Evolutionary conservation across 2,329 filamentous ascomycete species (phyloP).

Genomic region (Chrysosporium queenslandicum): DNA sequence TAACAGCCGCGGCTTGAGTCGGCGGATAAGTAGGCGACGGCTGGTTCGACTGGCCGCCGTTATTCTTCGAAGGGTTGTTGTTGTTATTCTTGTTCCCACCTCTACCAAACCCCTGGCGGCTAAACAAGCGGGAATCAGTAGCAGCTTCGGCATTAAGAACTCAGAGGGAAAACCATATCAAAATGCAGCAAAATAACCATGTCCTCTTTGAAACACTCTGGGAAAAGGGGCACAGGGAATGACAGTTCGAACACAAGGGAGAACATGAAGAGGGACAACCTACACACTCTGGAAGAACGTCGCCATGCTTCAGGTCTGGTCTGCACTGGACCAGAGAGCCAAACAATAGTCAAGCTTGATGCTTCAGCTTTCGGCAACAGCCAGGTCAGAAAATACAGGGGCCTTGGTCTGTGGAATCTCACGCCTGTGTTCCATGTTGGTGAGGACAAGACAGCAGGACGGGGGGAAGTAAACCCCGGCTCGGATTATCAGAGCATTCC

Average conservation of each 20-base stretch:
- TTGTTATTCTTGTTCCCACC: slow-evolving; percentile 36
- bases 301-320: slow-evolving; percentile 29
- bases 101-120: slow-evolving; percentile 42
- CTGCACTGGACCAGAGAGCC: neutral
- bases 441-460: neutral
- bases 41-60: neutral
- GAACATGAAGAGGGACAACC: slow-evolving; percentile 24
- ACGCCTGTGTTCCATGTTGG: neutral
- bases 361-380: slow-evolving; percentile 8
- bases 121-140: slow-evolving; percentile 19
- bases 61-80: slow-evolving; percentile 3
- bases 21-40: neutral
- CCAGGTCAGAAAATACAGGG: neutral
- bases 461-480: slow-evolving; percentile 7
- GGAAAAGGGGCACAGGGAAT: neutral
- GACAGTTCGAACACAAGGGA: slow-evolving; percentile 16
- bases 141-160: neutral
- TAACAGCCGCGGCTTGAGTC: slow-evolving; percentile 20
- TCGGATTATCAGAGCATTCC: slow-evolving; percentile 6
- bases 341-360: neutral
- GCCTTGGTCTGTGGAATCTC: neutral
- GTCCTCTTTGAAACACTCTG: too few species aligned
- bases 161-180: neutral
- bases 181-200: neutral
- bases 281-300: slow-evolving; percentile 44